Evolutionary conservation across 2,329 filamentous ascomycete species (phyloP).

Genomic region (Ciborinia camelliae): DNA sequence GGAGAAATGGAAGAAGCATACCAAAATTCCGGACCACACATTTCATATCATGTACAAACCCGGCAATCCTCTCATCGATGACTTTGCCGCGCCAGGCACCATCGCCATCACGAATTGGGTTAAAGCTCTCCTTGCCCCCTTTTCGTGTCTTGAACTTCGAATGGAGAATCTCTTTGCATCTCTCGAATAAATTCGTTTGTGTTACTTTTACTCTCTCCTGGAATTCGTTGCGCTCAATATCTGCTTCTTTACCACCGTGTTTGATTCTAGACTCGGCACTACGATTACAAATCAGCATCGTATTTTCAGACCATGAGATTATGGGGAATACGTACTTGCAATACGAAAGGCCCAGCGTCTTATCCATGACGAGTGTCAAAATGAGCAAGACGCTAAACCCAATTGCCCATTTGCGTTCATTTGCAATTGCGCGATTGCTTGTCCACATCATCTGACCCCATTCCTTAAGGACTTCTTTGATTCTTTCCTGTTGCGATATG

Average conservation of each 20-base stretch:
- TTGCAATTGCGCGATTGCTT: conserved; percentile 29
- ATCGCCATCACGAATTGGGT: conserved; percentile 36
- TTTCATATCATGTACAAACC: conserved; percentile 31
- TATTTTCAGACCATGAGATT: conserved; percentile 25
- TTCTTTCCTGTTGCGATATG: conserved; percentile 32
- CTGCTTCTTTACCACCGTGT: conserved; percentile 24
- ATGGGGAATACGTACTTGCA: conserved; percentile 20
- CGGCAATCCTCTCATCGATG: conserved; percentile 25
- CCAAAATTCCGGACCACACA: conserved; percentile 30
- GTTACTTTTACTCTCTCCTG: conserved; percentile 30
- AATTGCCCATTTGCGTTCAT: conserved; percentile 35
- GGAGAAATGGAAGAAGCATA: conserved; percentile 23
- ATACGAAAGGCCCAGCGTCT: conserved; percentile 25
- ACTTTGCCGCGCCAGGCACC: conserved; percentile 30
- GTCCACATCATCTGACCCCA: conserved; percentile 37
- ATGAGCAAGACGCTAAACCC: conserved; percentile 35
- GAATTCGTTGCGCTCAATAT: conserved; percentile 28
- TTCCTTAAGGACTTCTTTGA: conserved; percentile 32
- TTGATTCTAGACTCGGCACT: conserved; percentile 29
- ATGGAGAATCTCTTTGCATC: conserved; percentile 38
- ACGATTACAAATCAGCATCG: conserved; percentile 28
- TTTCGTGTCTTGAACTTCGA: conserved; percentile 38
- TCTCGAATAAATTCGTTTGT: conserved; percentile 35
- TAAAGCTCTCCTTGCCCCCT: conserved; percentile 36
- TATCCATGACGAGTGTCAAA: conserved; percentile 34